Percentiles rank a stretch among this genome's conserved stretches.
Evolutionary conservation across 2,329 filamentous ascomycete genomes (phyloP).

Genomic region (Mycogone perniciosa): DNA sequence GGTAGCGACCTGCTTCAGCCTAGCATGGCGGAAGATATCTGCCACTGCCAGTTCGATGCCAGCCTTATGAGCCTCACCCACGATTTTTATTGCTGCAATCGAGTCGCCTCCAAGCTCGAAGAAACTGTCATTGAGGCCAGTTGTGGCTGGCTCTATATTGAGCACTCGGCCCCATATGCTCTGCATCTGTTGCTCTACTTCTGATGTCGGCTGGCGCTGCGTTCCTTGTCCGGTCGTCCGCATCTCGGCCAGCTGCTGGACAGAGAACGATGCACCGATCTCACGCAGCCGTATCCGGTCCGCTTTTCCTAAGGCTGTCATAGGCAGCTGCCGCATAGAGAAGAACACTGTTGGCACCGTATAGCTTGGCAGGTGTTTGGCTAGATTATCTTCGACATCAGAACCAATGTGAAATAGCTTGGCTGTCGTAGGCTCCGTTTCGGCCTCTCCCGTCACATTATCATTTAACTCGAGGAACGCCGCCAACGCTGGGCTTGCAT

Average conservation of each 20-base stretch:
- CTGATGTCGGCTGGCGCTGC: neutral
- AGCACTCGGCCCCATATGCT: neutral
- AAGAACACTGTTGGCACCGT: conserved; percentile 17
- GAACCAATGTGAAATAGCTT: neutral
- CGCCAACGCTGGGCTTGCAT: neutral
- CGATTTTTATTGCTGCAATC: neutral
- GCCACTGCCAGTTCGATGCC: neutral
- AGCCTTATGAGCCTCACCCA: neutral
- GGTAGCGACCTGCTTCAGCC: too few species aligned
- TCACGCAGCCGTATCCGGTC: conserved; percentile 12
- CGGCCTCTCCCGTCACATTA: neutral
- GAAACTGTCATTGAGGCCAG: neutral
- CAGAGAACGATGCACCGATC: conserved; percentile 3
- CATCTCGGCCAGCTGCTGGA: neutral
- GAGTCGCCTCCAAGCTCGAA: neutral
- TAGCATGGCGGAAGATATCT: neutral
- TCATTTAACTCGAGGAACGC: neutral
- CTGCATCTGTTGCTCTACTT: neutral
- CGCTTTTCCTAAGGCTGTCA: conserved; percentile 14
- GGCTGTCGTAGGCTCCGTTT: neutral
- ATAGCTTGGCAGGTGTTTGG: conserved; percentile 9
- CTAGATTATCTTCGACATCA: too few species aligned
- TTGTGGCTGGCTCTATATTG: neutral
- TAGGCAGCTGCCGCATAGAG: conserved; percentile 10
- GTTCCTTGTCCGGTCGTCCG: neutral